Base-by-base conservation (phyloP, 768 basidiomycete species). In the Epithele typhae region DNA sequence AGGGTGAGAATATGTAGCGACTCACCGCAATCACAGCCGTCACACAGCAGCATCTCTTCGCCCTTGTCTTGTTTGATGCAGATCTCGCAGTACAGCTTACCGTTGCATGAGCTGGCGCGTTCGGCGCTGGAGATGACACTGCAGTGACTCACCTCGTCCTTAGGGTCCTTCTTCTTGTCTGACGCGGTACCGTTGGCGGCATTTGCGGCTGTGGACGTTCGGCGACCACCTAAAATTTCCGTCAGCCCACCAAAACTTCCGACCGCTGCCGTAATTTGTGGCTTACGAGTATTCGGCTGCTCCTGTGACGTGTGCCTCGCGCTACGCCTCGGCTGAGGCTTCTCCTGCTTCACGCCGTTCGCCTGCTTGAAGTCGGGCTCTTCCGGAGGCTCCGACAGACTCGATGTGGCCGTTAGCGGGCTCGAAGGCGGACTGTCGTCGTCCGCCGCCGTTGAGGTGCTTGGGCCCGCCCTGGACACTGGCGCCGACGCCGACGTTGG, bases 21-120 rank as follows among this genome's bases (percentile, higher is more conserved):
- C 67, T 59, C 57, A 86, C 86, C 88, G 52, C 81, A 78, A 66
- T 91, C 89, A 64, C 88, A 92, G 19, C 83, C 87, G 62, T 92
- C 88, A 64, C 88, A 92, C 2, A 99, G 78, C 23, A 99, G 74
- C 82, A 99, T 97, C 65, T 89, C 84, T 53, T 88, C 85, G 11
- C 84, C 92, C 49, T 83, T 82, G 61, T 94, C 84, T 60, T 88
- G 91, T 68, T 82, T 85, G 59, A 84, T 79, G 64, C 96, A 98
- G 46, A 98, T 81, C 69, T 99, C 96, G 66, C 96, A 99, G 51
- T 82, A 81, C 74, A 83, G 81, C 84, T 88, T 59, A 25, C 25
- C 30, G 21, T 19, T 40, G 32, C 25, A 12, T 5, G n/a, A 12
- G 44, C 30, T 5, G 37, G 18, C 18, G 19, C n/a, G n/a, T n/a